A percentile compares a stretch with the other conserved stretches of the same genome.
Conservation (phyloP, 305 asterid species). For the Coffea humblotiana region DNA sequence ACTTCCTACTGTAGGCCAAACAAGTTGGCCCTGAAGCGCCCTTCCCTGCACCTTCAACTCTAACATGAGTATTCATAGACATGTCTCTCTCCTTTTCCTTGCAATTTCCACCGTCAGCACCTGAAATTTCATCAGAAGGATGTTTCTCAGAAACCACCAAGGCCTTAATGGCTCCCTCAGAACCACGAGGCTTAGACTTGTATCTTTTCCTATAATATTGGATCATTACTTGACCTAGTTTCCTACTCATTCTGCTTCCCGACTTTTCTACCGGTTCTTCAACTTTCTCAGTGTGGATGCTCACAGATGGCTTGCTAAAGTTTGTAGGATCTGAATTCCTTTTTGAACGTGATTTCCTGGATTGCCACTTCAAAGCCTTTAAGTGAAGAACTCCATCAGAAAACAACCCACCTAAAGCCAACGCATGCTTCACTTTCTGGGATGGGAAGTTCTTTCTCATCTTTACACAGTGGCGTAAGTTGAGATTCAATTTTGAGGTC, state of each 20-base stretch:
- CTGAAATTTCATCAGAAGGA: constrained; percentile 23
- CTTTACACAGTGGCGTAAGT: constrained; percentile 67
- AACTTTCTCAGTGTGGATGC: constrained; percentile 25
- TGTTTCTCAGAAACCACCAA: constrained; percentile 24
- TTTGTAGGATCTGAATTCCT: constrained; percentile 35
- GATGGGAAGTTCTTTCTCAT: constrained; percentile 56
- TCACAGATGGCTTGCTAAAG: constrained; percentile 30
- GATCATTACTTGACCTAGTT: constrained; percentile 41
- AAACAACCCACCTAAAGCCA: constrained; percentile 62
- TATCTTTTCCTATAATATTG: constrained; percentile 72
- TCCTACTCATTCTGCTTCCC: constrained; percentile 33
- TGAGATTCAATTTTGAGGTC: constrained; percentile 71
- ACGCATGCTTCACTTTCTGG: constrained; percentile 51
- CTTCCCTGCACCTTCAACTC: constrained; percentile 33
- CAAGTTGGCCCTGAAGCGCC: constrained; percentile 16
- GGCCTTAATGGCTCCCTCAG: constrained; percentile 27
- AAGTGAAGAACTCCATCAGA: constrained; percentile 36
- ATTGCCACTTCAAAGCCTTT: constrained; percentile 58
- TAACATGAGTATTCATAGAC: constrained; percentile 7
- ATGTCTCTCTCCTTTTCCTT: constrained; percentile 23
- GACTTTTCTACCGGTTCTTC: constrained; percentile 31
- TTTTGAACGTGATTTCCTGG: constrained; percentile 78
- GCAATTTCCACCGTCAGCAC: constrained; percentile 19
- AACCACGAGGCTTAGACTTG: constrained; percentile 38
- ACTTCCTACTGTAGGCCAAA: constrained; percentile 23